Percentiles rank a stretch among this genome's conserved stretches.
These are phyloP conservation scores for Gymnopilus dilepis DNA, from an alignment of 768 basidiomycete genomes.

Conservation along the genomic window DNA sequence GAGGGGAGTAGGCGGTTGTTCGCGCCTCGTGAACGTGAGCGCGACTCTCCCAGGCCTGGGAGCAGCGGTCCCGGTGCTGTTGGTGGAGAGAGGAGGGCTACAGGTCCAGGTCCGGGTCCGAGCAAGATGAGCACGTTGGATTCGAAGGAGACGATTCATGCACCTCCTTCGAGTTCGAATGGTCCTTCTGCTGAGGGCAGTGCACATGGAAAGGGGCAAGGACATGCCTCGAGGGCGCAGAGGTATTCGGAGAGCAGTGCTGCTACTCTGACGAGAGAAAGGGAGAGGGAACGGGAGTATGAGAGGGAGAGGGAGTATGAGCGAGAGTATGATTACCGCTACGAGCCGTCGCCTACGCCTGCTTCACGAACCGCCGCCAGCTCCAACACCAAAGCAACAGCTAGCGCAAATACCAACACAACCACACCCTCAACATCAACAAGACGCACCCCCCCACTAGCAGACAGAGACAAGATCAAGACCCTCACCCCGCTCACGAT, in stretches of 20 bases:
- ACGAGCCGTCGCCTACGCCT: slow-evolving; percentile 52
- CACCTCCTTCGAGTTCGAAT: slow-evolving; percentile 2
- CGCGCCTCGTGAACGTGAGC: slow-evolving; percentile 60
- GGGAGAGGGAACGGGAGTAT: not conserved
- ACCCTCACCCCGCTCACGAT: slow-evolving; percentile 55
- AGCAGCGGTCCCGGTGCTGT: slow-evolving; percentile 6
- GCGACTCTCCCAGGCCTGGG: slow-evolving; percentile 16
- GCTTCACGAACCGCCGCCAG: slow-evolving; percentile 32
- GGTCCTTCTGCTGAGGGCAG: not conserved
- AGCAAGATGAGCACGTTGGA: slow-evolving; percentile 38
- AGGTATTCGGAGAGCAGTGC: not conserved
- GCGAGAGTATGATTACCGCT: slow-evolving; percentile 13
- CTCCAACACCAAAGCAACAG: no score
- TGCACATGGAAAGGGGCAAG: not conserved
- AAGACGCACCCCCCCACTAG: slow-evolving; percentile 16
- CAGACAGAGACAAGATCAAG: slow-evolving; percentile 45
- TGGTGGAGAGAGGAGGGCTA: slow-evolving; percentile 10
- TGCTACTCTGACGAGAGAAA: slow-evolving; percentile 1
- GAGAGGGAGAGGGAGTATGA: not conserved
- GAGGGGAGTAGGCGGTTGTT: slow-evolving; percentile 55
- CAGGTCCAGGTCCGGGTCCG: no score
- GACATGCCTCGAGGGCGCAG: not conserved
- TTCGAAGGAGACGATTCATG: slow-evolving; percentile 49
- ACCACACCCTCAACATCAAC: not conserved
- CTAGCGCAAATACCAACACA: not conserved